Percentiles rank a stretch among this genome's conserved stretches.
Conservation (phyloP, 192 early-diverging fungal genomes). For the Coemansia sp. region DNA sequence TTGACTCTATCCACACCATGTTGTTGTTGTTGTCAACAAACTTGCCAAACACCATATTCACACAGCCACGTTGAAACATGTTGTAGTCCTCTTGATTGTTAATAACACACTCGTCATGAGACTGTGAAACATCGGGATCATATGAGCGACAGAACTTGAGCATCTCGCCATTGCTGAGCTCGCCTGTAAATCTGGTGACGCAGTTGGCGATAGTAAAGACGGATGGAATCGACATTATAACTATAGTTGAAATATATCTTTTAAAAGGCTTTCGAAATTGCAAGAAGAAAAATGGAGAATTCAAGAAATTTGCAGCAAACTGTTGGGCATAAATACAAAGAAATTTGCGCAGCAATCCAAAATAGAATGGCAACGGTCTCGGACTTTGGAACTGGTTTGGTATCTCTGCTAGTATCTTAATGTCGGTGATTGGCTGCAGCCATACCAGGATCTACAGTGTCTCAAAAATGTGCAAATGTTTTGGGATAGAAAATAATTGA, state of each 20-base stretch:
- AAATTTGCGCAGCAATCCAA: neutral
- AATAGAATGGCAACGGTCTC: neutral
- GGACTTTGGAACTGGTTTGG: neutral
- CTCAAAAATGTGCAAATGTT: neutral
- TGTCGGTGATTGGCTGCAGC: too few species aligned
- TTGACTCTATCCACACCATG: neutral
- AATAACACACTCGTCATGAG: neutral
- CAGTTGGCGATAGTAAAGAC: neutral
- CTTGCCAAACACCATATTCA: neutral
- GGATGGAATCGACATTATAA: neutral
- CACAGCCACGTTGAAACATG: neutral
- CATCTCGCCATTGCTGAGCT: neutral
- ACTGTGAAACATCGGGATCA: neutral
- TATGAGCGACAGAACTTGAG: neutral
- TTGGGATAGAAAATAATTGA: too few species aligned
- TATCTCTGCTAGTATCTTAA: neutral
- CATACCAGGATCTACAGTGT: neutral
- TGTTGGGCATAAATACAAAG: neutral
- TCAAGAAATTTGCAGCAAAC: neutral
- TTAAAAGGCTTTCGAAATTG: neutral
- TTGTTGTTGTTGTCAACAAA: conserved; percentile 5
- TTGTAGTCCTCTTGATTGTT: conserved; percentile 3
- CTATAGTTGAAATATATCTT: neutral
- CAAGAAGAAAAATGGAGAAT: neutral
- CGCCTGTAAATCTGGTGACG: neutral